Percentiles rank a stretch among this genome's conserved stretches.
These are phyloP conservation scores for Xerocomus nothofagi DNA, from an alignment of 1,284 basidiomycete genomes.

Conservation along the genomic window DNA sequence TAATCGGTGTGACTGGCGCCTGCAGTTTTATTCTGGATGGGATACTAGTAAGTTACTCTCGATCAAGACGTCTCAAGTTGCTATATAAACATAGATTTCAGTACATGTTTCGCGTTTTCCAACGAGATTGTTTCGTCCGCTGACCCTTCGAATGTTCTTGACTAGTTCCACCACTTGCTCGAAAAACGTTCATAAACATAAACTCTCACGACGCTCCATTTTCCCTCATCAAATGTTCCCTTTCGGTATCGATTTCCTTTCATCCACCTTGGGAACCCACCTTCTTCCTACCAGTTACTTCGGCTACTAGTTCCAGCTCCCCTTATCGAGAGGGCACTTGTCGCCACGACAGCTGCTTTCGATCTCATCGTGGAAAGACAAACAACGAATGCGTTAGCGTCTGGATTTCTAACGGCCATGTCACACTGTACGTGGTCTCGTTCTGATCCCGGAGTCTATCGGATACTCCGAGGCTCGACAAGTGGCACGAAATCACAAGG, in stretches of 20 bases:
- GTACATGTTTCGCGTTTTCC: background rate
- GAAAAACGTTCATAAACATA: background rate
- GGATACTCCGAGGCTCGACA: too few relatives aligned
- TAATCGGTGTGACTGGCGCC: background rate
- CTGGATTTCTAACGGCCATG: background rate
- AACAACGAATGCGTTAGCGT: background rate
- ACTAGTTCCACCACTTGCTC: too few relatives aligned
- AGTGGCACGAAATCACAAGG: too few relatives aligned
- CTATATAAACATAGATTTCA: background rate
- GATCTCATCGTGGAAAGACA: slow-evolving; percentile 9
- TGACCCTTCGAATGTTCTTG: too few relatives aligned
- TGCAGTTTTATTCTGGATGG: background rate
- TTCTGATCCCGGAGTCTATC: too few relatives aligned
- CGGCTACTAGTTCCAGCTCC: background rate
- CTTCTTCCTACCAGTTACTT: background rate
- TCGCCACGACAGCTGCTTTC: background rate
- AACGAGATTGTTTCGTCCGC: background rate
- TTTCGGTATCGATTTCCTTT: background rate
- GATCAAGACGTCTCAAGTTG: too few relatives aligned
- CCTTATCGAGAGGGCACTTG: background rate
- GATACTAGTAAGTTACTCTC: too few relatives aligned
- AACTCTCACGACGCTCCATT: too few relatives aligned
- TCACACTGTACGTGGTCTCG: background rate
- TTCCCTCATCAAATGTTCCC: too few relatives aligned
- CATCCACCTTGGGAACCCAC: background rate